Evolutionary conservation across 176 grass and related monocot species (phyloP).

Genomic region (Carex parvula): DNA sequence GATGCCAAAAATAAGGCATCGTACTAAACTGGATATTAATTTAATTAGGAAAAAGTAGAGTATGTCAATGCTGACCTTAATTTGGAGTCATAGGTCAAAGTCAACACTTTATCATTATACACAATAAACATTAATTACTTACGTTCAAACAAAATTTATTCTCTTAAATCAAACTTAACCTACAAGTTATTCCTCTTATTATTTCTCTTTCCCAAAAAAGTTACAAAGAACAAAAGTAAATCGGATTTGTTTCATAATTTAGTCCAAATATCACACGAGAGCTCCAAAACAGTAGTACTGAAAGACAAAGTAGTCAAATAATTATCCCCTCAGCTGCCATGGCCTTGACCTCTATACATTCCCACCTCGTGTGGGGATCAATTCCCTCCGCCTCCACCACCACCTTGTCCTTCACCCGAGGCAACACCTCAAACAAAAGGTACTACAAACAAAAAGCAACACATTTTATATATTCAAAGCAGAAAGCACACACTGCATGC

Average conservation of each 20-base stretch:
- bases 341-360: neutral
- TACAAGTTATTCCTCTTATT: neutral
- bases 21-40: neutral
- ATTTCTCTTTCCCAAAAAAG: neutral
- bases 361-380: neutral
- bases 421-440: conserved; percentile 1
- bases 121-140: neutral
- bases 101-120: neutral
- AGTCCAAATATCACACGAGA: neutral
- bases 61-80: neutral
- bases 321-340: conserved; percentile 1
- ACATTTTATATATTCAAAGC: conserved; percentile 20
- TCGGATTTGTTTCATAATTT: neutral
- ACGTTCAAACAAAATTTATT: neutral
- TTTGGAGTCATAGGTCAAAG: neutral
- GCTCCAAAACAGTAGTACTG: conserved; percentile 1
- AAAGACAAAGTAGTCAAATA: neutral
- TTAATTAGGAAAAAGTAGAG: neutral
- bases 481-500: neutral
- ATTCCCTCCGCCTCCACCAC: neutral
- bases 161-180: neutral
- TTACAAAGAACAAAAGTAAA: neutral
- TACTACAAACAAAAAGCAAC: conserved; percentile 29
- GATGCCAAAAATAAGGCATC: neutral
- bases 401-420: neutral